These are phyloP conservation scores for Pseudoneurospora amorphoporcata DNA, from an alignment of 495 filamentous ascomycete species.

Conservation along the genomic window DNA sequence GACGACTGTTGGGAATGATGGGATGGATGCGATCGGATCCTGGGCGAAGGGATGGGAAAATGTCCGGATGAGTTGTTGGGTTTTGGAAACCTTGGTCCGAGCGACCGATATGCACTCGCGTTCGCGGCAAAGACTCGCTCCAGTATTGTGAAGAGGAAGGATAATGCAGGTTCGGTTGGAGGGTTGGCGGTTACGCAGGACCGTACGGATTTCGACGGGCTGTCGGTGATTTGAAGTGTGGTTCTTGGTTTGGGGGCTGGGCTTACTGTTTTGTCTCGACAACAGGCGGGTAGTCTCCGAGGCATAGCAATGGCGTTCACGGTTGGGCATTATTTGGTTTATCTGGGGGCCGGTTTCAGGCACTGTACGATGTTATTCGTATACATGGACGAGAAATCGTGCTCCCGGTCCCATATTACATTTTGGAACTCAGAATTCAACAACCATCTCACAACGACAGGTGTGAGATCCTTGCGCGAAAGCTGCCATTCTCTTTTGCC, in stretches of 20 bases:
- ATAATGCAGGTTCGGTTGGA: neutral
- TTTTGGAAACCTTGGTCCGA: neutral
- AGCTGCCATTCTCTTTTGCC: neutral
- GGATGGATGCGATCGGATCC: neutral
- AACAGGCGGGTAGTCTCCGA: neutral
- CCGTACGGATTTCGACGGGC: neutral
- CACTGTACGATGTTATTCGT: neutral
- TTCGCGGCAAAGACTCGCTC: neutral
- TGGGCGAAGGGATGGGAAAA: neutral
- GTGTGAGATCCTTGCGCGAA: neutral
- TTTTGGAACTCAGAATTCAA: neutral
- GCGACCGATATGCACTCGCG: neutral
- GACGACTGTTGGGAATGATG: neutral
- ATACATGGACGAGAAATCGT: neutral
- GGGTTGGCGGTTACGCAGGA: neutral
- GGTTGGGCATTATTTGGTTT: neutral
- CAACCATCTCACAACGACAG: neutral
- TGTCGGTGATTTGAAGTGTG: neutral
- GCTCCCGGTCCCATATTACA: neutral
- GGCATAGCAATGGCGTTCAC: slow-evolving; percentile 15
- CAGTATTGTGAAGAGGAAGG: neutral
- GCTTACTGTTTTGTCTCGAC: neutral
- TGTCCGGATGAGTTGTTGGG: neutral
- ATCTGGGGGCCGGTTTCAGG: neutral
- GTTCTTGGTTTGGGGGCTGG: neutral